Evolutionary conservation across 23 red algal species (phyloP), one percentile per base, ranked within the genome.

Genomic region (Gracilaria caudata): DNA sequence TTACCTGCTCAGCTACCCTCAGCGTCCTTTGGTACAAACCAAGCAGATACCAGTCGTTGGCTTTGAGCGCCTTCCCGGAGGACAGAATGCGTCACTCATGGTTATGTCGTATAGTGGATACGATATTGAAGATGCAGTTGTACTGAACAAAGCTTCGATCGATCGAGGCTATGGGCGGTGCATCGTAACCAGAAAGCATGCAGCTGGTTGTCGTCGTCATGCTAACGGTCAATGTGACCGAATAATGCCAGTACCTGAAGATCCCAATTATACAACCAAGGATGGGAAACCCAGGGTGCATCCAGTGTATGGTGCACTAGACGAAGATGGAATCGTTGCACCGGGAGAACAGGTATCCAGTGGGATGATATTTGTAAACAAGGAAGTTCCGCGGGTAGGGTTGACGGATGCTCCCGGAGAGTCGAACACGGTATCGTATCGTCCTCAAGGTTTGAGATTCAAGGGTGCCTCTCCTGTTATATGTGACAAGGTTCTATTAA

Each of bases 61-160:
- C 28, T 94, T 90, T 79, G 72, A 98, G 51, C 86, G 92, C 20
- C 88, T 98, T 28, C 97, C 97, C 0, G 94, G 94, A 57, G 97
- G 97, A 28, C 94, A 95, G 65, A 98, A 98, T 63, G 97, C 97
- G 25, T 91, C 89, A 20, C 74, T 98, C 41, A 88, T 87, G 56
- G 92, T 98, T 36, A 94, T 95, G 87, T 94, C 90, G 26, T 98
- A 95, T 40, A 94, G 86, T 68, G 97, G 97, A 16, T 98, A 98
- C 81, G 97, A 98, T 74, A 98, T 98, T 57, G 97, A 98, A 73
- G 97, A 98, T 80, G 97, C 97, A 14, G 77, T 98, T 37, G 90
- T 98, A 26, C 43, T 98, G 76, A 98, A 98, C 70, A 81, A 79
- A 26, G 97, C 81, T 12, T 94, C 90, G n/a, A 47, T 98, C 32